Evolutionary conservation across 257 asterid genomes (phyloP).

Genomic region (Solanum pennellii): DNA sequence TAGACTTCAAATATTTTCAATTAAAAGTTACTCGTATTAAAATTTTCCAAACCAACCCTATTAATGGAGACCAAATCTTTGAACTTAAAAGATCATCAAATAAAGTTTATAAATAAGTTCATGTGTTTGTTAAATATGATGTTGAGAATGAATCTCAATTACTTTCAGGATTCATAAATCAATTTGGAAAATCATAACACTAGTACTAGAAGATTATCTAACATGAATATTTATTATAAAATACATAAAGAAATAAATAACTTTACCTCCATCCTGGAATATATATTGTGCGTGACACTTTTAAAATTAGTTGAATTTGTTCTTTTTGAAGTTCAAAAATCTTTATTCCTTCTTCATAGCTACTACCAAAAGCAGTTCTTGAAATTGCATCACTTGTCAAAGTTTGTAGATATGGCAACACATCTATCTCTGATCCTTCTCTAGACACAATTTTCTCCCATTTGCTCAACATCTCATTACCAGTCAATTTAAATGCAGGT

Average conservation of each 20-base stretch:
- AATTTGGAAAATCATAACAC: neutral
- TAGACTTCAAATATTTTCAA: neutral
- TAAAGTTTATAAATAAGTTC: neutral
- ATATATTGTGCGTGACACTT: neutral
- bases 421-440: neutral
- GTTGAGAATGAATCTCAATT: neutral
- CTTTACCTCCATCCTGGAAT: constrained; percentile 5
- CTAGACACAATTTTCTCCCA: constrained; percentile 3
- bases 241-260: neutral
- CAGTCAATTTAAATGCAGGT: constrained; percentile 2
- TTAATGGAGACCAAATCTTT: neutral
- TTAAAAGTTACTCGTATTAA: neutral
- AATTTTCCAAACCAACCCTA: neutral
- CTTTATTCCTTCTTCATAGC: constrained; percentile 3
- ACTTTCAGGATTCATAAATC: neutral
- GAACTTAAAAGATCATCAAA: neutral
- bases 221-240: neutral
- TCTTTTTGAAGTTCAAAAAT: constrained; percentile 9
- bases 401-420: constrained; percentile 1
- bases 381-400: constrained; percentile 14
- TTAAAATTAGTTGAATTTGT: neutral
- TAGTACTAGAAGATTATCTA: neutral
- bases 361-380: neutral
- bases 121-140: neutral
- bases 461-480: neutral